These are phyloP conservation scores for Leccinum pellstonianum DNA, from an alignment of 768 basidiomycete genomes.

Conservation along the genomic window DNA sequence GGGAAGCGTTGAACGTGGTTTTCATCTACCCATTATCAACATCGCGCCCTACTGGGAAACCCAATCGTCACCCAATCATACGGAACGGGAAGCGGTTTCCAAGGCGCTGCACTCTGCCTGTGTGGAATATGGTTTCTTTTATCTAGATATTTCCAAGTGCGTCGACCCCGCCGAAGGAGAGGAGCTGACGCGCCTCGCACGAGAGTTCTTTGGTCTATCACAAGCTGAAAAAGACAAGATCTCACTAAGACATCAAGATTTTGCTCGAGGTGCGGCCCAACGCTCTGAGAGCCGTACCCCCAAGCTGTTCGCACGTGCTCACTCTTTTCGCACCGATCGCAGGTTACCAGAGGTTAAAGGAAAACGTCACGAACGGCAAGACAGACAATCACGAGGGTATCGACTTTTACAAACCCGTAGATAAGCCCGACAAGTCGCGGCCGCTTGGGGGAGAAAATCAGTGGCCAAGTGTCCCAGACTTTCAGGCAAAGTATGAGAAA, in stretches of 20 bases:
- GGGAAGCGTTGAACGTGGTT: conserved; percentile 4
- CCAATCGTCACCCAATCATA: conserved; percentile 26
- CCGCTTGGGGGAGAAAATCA: conserved; percentile 85
- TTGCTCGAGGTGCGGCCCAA: conserved; percentile 62
- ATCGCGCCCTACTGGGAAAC: conserved; percentile 61
- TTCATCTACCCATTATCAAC: conserved; percentile 65
- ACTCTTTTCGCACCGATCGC: not conserved
- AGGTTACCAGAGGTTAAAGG: conserved; percentile 81
- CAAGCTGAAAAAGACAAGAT: conserved; percentile 79
- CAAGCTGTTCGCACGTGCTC: not conserved
- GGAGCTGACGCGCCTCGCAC: conserved; percentile 61
- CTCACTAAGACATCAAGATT: conserved; percentile 64
- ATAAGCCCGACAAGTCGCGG: conserved; percentile 64
- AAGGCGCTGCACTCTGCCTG: conserved; percentile 72
- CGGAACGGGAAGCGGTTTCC: conserved; percentile 44
- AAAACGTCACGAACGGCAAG: conserved; percentile 85
- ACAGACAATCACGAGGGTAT: conserved; percentile 84
- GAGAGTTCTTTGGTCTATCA: conserved; percentile 70
- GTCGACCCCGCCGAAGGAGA: conserved; percentile 58
- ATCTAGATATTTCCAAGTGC: conserved; percentile 67
- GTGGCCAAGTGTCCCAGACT: conserved; percentile 65
- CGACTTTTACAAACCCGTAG: conserved; percentile 77
- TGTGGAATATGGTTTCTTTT: conserved; percentile 85
- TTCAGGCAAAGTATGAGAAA: conserved; percentile 60
- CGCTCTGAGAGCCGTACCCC: not conserved